A percentile compares a stretch with the other conserved stretches of the same genome.
Conservation (phyloP, 1,139 yeast species). For the Candida frijolesensis region DNA sequence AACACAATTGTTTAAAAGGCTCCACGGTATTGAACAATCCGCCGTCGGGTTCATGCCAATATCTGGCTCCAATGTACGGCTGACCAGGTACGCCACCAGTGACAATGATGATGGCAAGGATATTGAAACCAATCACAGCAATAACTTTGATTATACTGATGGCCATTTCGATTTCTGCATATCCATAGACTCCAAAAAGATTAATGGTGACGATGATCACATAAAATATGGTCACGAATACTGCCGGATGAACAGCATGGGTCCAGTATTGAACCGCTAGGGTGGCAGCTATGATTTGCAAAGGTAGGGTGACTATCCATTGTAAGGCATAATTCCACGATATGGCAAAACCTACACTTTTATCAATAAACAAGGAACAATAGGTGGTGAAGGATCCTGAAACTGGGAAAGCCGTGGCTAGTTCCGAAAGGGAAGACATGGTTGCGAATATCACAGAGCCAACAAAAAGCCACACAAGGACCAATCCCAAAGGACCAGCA, state of each 20-base stretch:
- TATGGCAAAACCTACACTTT: conserved; percentile 42
- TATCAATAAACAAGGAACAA: conserved; percentile 38
- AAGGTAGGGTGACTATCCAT: conserved; percentile 41
- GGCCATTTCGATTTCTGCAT: conserved; percentile 38
- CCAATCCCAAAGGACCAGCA: conserved; percentile 41
- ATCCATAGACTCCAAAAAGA: conserved; percentile 38
- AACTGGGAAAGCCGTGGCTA: conserved; percentile 43
- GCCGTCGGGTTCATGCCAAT: conserved; percentile 36
- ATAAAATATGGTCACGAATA: conserved; percentile 35
- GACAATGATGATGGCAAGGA: conserved; percentile 32
- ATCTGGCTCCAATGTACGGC: conserved; percentile 32
- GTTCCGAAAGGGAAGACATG: conserved; percentile 38
- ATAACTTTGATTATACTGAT: conserved; percentile 33
- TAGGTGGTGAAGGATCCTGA: conserved; percentile 44
- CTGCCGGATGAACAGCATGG: conserved; percentile 28
- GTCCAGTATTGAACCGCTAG: conserved; percentile 37
- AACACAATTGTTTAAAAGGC: conserved; percentile 30
- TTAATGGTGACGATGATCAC: conserved; percentile 29
- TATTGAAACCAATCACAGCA: conserved; percentile 36
- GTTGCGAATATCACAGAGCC: conserved; percentile 36
- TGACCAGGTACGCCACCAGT: conserved; percentile 34
- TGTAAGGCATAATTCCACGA: conserved; percentile 47
- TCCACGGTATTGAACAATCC: conserved; percentile 30
- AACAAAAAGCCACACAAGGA: conserved; percentile 35
- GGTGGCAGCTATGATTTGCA: conserved; percentile 43